A percentile compares a stretch with the other conserved stretches of the same genome.
These are phyloP conservation scores for Aspergillus texensis DNA, from an alignment of 2,329 filamentous ascomycete genomes.

Conservation along the genomic window DNA sequence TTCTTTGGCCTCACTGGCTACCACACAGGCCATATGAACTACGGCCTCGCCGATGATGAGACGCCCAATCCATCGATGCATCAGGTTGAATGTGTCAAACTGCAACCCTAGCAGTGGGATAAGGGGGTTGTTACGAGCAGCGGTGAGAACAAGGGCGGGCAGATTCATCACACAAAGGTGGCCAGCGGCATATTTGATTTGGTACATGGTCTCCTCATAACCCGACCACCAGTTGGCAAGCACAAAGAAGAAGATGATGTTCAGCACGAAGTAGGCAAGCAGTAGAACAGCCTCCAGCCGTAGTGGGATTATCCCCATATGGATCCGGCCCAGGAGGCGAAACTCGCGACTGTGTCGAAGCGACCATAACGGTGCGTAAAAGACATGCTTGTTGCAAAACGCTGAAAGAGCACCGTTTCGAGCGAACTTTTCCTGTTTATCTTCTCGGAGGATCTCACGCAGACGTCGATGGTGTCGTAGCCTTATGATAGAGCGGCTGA, in stretches of 20 bases:
- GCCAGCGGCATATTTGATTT: conserved; percentile 77
- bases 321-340: conserved; percentile 63
- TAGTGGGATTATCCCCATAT: conserved; percentile 73
- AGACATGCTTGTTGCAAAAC: conserved; percentile 42
- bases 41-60: conserved; percentile 68
- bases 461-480: conserved; percentile 29
- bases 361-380: conserved; percentile 66
- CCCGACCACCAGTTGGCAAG: conserved; percentile 37
- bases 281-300: conserved; percentile 73
- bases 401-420: conserved; percentile 19
- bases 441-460: conserved; percentile 18
- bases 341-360: conserved; percentile 75
- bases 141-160: conserved; percentile 82
- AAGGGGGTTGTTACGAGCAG: conserved; percentile 87
- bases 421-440: conserved; percentile 27
- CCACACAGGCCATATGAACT: conserved; percentile 60
- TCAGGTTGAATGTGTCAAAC: conserved; percentile 91
- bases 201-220: conserved; percentile 34
- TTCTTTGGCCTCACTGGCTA: conserved; percentile 24
- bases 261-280: conserved; percentile 65
- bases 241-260: conserved; percentile 68
- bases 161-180: conserved; percentile 83
- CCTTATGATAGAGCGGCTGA: conserved; percentile 26
- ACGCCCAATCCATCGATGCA: conserved; percentile 80
- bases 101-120: conserved; percentile 78